Evolutionary conservation across 345 rosid species (phyloP).

Genomic region (Lumnitzera littorea): DNA sequence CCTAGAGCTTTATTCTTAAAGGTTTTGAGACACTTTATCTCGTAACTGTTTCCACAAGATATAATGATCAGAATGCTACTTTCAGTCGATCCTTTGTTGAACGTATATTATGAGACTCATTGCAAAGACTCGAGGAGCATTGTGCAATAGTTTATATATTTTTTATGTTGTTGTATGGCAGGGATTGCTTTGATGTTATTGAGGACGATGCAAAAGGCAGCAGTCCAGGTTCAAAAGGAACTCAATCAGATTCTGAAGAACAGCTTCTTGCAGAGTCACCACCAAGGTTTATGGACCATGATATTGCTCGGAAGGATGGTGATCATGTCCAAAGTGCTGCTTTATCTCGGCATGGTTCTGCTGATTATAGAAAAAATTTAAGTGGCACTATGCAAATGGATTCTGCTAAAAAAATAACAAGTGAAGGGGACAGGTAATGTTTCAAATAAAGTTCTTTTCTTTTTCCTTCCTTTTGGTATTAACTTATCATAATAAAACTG

Average conservation of each 20-base stretch:
- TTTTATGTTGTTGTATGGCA: conserved; percentile 17
- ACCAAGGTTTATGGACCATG: conserved; percentile 25
- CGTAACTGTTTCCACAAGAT: no score
- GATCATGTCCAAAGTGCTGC: conserved; percentile 40
- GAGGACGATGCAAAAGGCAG: conserved; percentile 56
- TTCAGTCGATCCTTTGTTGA: no score
- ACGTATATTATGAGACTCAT: no score
- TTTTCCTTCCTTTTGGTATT: background rate
- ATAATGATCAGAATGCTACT: no score
- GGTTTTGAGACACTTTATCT: no score
- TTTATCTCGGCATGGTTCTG: conserved; percentile 33
- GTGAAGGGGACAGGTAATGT: conserved; percentile 2
- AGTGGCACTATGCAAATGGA: conserved; percentile 58
- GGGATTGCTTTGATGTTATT: conserved; percentile 77
- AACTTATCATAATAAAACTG: no score
- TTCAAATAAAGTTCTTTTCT: background rate
- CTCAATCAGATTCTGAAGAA: conserved; percentile 36
- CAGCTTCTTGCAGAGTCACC: conserved; percentile 27
- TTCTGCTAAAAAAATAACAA: background rate
- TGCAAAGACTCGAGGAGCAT: no score
- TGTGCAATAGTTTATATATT: no score
- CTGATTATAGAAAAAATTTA: conserved; percentile 44
- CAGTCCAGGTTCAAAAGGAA: conserved; percentile 52
- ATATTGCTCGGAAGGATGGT: conserved; percentile 36
- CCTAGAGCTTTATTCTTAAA: no score